Percentiles rank a stretch among this genome's conserved stretches.
phyloP scores from a whole-genome alignment of 768 basidiomycete genomes.

The Agaricus bisporus region DNA sequence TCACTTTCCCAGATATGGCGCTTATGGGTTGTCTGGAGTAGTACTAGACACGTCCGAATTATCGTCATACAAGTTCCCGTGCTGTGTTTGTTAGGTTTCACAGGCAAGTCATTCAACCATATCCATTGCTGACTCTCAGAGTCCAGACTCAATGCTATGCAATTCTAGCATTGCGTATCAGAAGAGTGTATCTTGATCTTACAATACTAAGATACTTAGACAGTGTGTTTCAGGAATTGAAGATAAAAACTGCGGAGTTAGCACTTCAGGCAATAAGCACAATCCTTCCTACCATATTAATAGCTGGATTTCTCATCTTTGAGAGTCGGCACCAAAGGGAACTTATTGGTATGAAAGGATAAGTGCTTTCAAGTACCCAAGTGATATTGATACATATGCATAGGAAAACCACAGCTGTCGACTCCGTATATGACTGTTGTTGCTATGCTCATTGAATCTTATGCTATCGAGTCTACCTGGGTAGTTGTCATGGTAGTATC shows the following conservation, averaged over 20 bases:
- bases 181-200: neutral
- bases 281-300: neutral
- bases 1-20: neutral
- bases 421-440: neutral
- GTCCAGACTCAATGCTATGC: neutral
- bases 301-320: neutral
- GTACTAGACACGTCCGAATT: neutral
- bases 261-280: neutral
- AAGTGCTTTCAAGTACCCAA: too few species aligned
- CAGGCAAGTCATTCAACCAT: neutral
- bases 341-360: neutral
- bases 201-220: neutral
- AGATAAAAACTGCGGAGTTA: neutral
- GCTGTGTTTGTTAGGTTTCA: neutral
- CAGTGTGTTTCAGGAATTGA: neutral
- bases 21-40: neutral
- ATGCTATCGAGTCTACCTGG: neutral
- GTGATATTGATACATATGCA: too few species aligned
- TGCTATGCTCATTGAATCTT: neutral
- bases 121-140: neutral
- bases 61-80: neutral
- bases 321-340: neutral
- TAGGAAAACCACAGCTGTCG: neutral
- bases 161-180: neutral
- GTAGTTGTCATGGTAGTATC: too few species aligned